These are phyloP conservation scores for Phytophthora pisi DNA, from an alignment of 352 stramenopile species.

Conservation along the genomic window DNA sequence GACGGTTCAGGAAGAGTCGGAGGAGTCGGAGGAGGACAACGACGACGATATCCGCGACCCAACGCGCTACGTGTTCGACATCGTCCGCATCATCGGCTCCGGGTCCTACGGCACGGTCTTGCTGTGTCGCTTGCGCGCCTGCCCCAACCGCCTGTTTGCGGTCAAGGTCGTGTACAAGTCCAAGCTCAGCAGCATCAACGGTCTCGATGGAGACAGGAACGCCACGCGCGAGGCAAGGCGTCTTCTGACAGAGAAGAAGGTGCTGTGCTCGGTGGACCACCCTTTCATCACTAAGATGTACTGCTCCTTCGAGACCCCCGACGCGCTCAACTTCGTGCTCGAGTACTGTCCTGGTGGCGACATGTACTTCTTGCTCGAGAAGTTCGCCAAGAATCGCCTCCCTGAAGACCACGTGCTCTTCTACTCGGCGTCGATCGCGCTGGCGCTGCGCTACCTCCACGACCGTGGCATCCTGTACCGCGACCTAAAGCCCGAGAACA, in stretches of 20 bases:
- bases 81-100: constrained; percentile 74
- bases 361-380: constrained; percentile 94
- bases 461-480: constrained; percentile 83
- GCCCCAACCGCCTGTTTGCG: constrained; percentile 57
- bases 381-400: constrained; percentile 92
- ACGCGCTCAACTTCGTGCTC: constrained; percentile 98
- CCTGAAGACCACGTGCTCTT: constrained; percentile 93
- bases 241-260: constrained; percentile 97
- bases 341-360: constrained; percentile 98
- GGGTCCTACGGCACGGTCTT: constrained; percentile 81
- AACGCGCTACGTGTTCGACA: constrained; percentile 65
- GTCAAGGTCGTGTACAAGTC: constrained; percentile 83
- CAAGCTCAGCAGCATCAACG: constrained; percentile 50
- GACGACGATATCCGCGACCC: constrained; percentile 15
- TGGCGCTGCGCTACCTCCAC: constrained; percentile 93
- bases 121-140: constrained; percentile 55
- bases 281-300: constrained; percentile 98
- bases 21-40: constrained; percentile 1
- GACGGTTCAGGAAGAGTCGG: constrained; percentile 26
- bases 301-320: constrained; percentile 90
- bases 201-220: constrained; percentile 33
- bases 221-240: constrained; percentile 55
- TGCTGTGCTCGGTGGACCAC: constrained; percentile 95
- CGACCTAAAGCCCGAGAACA: constrained; percentile 93
- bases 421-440: constrained; percentile 96